Conservation (phyloP, 306 rosid species). For the Alnus glutinosa region DNA sequence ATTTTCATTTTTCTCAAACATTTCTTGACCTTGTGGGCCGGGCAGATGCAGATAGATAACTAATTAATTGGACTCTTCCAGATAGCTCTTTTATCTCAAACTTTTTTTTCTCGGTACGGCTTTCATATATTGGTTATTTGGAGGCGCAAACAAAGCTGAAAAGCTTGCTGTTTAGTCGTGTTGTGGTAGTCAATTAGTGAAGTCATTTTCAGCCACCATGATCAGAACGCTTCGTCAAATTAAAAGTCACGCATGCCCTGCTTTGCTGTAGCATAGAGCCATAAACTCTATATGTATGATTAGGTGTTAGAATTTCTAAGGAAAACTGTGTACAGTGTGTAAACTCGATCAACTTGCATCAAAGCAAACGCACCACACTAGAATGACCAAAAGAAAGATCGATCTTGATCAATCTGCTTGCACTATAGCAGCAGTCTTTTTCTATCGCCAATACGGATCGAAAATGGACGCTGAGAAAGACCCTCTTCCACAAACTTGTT, state of each 20-base stretch:
- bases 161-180: background rate
- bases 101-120: too few relatives aligned
- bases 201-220: background rate
- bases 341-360: background rate
- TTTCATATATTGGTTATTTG: background rate
- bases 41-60: too few relatives aligned
- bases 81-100: too few relatives aligned
- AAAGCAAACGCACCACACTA: constrained; percentile 9
- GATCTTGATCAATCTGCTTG: background rate
- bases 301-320: background rate
- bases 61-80: too few relatives aligned
- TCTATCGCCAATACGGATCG: background rate
- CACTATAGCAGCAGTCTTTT: background rate
- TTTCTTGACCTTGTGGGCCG: too few relatives aligned
- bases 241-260: background rate
- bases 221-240: background rate
- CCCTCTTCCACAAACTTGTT: background rate
- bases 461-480: background rate
- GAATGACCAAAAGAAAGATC: background rate
- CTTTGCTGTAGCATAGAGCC: background rate
- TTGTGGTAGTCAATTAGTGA: background rate
- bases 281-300: background rate
- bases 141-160: background rate
- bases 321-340: background rate
- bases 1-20: too few relatives aligned